Evolutionary conservation across 495 filamentous ascomycete genomes (phyloP).

Genomic region (Sphaerosporella brunnea): DNA sequence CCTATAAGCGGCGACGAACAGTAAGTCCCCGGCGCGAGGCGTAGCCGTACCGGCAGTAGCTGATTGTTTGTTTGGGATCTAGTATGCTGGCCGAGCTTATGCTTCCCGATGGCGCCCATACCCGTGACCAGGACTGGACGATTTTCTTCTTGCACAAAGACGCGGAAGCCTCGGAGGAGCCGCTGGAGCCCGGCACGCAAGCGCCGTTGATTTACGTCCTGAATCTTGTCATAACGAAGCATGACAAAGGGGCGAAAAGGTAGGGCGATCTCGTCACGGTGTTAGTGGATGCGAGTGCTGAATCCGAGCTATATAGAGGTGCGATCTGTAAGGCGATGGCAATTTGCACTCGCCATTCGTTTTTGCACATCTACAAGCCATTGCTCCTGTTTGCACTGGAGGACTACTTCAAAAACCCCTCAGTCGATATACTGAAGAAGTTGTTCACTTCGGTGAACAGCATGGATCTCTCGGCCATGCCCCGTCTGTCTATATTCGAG

Average conservation of each 20-base stretch:
- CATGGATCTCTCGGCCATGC: constrained; percentile 94
- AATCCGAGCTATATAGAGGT: constrained; percentile 38
- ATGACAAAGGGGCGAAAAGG: constrained; percentile 76
- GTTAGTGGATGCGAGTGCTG: constrained; percentile 10
- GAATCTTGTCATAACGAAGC: constrained; percentile 95
- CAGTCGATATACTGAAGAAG: constrained; percentile 70
- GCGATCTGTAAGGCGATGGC: constrained; percentile 97
- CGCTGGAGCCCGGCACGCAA: constrained; percentile 43
- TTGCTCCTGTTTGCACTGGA: constrained; percentile 86
- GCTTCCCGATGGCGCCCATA: constrained; percentile 93
- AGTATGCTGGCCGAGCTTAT: constrained; percentile 96
- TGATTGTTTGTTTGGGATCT: no score
- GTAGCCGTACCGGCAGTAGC: no score
- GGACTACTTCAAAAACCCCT: constrained; percentile 89
- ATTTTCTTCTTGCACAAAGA: constrained; percentile 98
- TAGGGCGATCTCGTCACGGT: constrained; percentile 22
- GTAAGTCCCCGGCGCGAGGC: constrained; percentile 19
- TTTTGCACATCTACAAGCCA: constrained; percentile 98
- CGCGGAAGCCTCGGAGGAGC: constrained; percentile 57
- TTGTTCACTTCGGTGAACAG: constrained; percentile 84
- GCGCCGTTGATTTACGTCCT: constrained; percentile 95
- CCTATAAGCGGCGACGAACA: constrained; percentile 91
- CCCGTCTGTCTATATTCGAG: constrained; percentile 66
- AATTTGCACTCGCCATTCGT: constrained; percentile 97
- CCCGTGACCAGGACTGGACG: constrained; percentile 93